These are phyloP conservation scores for Globisporangium heterothallicum DNA, from an alignment of 352 stramenopile species.

Conservation along the genomic window DNA sequence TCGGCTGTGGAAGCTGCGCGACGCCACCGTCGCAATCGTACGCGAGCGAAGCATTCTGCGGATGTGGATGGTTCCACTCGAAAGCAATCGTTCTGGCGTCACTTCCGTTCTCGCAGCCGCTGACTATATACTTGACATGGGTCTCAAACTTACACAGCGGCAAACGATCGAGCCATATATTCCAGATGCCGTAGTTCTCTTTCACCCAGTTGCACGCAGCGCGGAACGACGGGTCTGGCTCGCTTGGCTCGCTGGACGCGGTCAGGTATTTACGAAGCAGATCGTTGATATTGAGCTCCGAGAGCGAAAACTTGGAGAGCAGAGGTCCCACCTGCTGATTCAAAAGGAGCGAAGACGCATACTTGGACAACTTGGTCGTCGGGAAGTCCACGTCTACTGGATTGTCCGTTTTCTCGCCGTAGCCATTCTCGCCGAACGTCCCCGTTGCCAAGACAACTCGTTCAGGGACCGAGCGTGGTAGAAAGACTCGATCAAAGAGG, in stretches of 20 bases:
- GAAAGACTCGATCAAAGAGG: conserved; percentile 36
- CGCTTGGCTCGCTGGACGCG: conserved; percentile 1
- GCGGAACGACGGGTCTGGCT: conserved; percentile 24
- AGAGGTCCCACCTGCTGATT: background rate
- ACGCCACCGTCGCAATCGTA: conserved; percentile 26
- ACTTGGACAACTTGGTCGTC: conserved; percentile 27
- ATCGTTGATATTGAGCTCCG: conserved; percentile 34
- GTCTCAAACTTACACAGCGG: conserved; percentile 16
- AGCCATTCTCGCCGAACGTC: conserved; percentile 44
- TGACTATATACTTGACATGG: conserved; percentile 23
- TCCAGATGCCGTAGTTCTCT: conserved; percentile 41
- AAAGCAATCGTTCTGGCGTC: conserved; percentile 5
- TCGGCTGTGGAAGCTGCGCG: conserved; percentile 9
- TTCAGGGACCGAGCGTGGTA: conserved; percentile 28
- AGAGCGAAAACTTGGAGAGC: conserved; percentile 13
- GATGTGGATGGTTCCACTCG: conserved; percentile 1
- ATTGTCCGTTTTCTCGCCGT: conserved; percentile 34
- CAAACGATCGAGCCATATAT: conserved; percentile 31
- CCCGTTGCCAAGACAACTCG: conserved; percentile 24
- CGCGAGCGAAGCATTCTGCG: conserved; percentile 13
- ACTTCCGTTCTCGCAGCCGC: conserved; percentile 19
- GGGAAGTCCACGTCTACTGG: conserved; percentile 42
- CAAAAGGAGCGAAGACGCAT: conserved; percentile 14
- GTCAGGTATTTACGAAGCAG: conserved; percentile 17
- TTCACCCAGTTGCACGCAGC: conserved; percentile 43